A percentile compares a stretch with the other conserved stretches of the same genome.
These are phyloP conservation scores for Penstemon newberryi DNA, from an alignment of 257 asterid species.

Conservation along the genomic window DNA sequence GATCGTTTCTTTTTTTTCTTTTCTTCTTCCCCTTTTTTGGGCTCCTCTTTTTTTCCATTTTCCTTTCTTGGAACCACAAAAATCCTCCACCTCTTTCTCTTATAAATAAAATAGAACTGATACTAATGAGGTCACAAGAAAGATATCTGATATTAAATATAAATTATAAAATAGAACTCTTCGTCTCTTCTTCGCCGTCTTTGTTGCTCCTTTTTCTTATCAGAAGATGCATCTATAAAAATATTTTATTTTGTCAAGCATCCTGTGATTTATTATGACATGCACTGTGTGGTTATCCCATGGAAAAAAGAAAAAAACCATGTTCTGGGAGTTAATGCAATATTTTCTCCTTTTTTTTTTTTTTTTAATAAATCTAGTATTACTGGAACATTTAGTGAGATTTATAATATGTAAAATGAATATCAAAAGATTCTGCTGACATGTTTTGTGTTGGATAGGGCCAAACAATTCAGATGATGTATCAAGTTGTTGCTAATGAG, in stretches of 20 bases:
- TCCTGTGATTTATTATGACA: constrained; percentile 14
- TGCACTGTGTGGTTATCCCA: not conserved
- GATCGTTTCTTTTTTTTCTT: no score
- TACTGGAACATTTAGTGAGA: constrained; percentile 16
- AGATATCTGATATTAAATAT: constrained; percentile 7
- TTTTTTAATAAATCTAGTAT: constrained; percentile 4
- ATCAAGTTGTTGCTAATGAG: constrained; percentile 67
- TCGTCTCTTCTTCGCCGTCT: constrained; percentile 14
- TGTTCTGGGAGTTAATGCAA: not conserved
- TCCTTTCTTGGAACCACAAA: no score
- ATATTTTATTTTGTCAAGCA: constrained; percentile 1
- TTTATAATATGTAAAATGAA: constrained; percentile 5
- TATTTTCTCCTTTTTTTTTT: not conserved
- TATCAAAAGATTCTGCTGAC: not conserved
- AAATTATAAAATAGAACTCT: not conserved
- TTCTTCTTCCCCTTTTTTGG: no score
- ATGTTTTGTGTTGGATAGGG: constrained; percentile 42
- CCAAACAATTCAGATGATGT: constrained; percentile 88
- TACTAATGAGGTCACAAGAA: not conserved
- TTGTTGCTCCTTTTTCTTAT: constrained; percentile 4
- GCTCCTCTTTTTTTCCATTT: no score
- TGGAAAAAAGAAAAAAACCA: no score
- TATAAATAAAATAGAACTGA: no score
- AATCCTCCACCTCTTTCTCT: no score
- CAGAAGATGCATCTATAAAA: not conserved